A percentile compares a stretch with the other conserved stretches of the same genome.
These are phyloP conservation scores for Fusarium fujikuroi DNA, from an alignment of 2,329 filamentous ascomycete species.

Conservation along the genomic window DNA sequence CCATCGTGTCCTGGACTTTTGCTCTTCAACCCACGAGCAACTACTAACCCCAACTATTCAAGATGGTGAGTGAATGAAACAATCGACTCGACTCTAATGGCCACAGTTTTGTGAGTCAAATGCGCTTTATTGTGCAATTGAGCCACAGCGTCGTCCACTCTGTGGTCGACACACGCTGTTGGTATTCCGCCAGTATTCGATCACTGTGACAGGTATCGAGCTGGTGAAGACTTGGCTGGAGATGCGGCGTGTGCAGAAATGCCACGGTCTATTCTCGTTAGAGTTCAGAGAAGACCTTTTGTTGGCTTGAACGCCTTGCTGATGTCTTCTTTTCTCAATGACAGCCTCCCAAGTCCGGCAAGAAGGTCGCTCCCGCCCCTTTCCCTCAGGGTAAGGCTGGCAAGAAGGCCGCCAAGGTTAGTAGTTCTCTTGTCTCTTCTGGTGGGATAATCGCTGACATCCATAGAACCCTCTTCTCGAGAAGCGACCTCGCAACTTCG, in stretches of 20 bases:
- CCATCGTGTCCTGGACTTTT: slow-evolving; percentile 48
- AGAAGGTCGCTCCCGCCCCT: slow-evolving; percentile 97
- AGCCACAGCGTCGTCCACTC: slow-evolving; percentile 46
- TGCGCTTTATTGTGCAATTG: slow-evolving; percentile 49
- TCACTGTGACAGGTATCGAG: slow-evolving; percentile 39
- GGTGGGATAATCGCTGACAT: not conserved
- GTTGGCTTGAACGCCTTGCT: slow-evolving; percentile 83
- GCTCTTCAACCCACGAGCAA: slow-evolving; percentile 51
- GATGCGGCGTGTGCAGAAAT: slow-evolving; percentile 65
- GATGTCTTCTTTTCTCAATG: slow-evolving; percentile 99
- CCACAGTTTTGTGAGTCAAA: slow-evolving; percentile 52
- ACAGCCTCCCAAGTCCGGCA: slow-evolving; percentile 98
- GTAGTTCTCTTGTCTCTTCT: slow-evolving; percentile 50
- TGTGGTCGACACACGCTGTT: slow-evolving; percentile 43
- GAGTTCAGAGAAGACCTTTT: slow-evolving; percentile 88
- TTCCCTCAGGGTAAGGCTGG: slow-evolving; percentile 94
- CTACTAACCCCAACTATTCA: slow-evolving; percentile 51
- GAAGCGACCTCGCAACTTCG: slow-evolving; percentile 97
- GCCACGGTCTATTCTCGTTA: slow-evolving; percentile 76
- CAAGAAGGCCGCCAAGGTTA: slow-evolving; percentile 97
- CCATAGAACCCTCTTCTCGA: slow-evolving; percentile 96
- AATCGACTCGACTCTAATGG: slow-evolving; percentile 52
- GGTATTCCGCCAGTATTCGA: slow-evolving; percentile 49
- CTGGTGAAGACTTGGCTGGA: slow-evolving; percentile 75
- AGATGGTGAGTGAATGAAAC: slow-evolving; percentile 55